Conservation (phyloP, 768 basidiomycete species). For the Sarcomyxa edulis region DNA sequence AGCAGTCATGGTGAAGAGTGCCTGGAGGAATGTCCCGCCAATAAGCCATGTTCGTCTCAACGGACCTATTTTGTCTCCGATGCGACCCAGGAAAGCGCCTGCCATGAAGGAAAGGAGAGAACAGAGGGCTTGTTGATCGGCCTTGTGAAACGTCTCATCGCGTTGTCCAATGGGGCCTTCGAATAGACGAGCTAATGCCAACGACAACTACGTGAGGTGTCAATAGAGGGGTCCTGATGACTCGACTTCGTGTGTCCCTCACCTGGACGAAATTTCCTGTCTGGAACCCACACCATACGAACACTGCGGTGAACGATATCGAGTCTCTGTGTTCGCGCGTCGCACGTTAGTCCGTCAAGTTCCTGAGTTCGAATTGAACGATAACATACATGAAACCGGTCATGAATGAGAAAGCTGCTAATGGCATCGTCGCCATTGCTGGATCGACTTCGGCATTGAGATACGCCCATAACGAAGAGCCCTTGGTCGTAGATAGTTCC, state of each 20-base stretch:
- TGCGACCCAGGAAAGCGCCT: constrained; percentile 73
- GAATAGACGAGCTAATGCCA: constrained; percentile 83
- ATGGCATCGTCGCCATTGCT: constrained; percentile 40
- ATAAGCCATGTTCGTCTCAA: constrained; percentile 74
- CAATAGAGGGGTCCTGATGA: constrained; percentile 3
- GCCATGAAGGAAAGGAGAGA: constrained; percentile 74
- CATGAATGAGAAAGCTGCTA: constrained; percentile 73
- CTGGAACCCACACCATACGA: constrained; percentile 85
- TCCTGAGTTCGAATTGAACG: background rate
- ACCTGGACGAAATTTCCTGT: constrained; percentile 75
- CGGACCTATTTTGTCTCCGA: constrained; percentile 79
- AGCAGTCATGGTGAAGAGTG: constrained; percentile 68
- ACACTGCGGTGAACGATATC: constrained; percentile 72
- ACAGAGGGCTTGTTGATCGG: constrained; percentile 80
- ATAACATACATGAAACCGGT: constrained; percentile 66
- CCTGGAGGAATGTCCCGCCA: constrained; percentile 66
- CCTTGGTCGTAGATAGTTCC: too few species aligned
- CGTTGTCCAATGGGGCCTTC: constrained; percentile 37
- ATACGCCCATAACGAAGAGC: constrained; percentile 35
- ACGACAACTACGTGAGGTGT: constrained; percentile 46
- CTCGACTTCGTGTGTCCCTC: constrained; percentile 12
- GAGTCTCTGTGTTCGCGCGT: constrained; percentile 43
- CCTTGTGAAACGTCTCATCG: constrained; percentile 63
- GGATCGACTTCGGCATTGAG: constrained; percentile 48
- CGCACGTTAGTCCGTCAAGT: background rate